Conservation (phyloP, 179 eudicot genomes). For the Silene noctiflora region DNA sequence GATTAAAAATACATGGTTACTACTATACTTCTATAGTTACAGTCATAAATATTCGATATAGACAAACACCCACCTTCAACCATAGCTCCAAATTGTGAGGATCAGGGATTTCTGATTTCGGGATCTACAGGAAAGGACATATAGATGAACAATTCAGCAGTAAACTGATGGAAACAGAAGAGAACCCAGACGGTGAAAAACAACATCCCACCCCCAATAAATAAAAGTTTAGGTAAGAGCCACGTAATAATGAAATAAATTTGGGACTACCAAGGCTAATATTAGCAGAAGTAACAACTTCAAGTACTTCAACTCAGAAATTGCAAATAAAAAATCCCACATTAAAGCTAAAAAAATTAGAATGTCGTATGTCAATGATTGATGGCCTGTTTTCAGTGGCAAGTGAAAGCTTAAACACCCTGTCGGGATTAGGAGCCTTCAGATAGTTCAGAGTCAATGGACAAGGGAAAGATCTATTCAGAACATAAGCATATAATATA, state of each 20-base stretch:
- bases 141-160: not conserved
- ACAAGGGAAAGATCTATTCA: not conserved
- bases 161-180: not conserved
- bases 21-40: not conserved
- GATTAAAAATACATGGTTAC: not conserved
- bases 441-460: not conserved
- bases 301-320: no score
- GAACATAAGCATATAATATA: not conserved
- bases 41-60: not conserved
- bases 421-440: not conserved
- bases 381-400: not conserved
- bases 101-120: constrained; percentile 70
- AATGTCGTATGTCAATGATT: not conserved
- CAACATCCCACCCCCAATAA: not conserved
- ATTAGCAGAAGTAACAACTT: not conserved
- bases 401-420: not conserved
- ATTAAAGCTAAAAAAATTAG: not conserved
- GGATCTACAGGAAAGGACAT: constrained; percentile 43
- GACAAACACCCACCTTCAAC: constrained; percentile 58
- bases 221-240: not conserved
- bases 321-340: not conserved
- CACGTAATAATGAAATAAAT: not conserved
- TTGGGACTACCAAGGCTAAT: not conserved
- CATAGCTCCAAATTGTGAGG: constrained; percentile 90
- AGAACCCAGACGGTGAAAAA: not conserved